These are phyloP conservation scores for Podaxis carcinomalis DNA, from an alignment of 768 basidiomycete species.

Conservation along the genomic window DNA sequence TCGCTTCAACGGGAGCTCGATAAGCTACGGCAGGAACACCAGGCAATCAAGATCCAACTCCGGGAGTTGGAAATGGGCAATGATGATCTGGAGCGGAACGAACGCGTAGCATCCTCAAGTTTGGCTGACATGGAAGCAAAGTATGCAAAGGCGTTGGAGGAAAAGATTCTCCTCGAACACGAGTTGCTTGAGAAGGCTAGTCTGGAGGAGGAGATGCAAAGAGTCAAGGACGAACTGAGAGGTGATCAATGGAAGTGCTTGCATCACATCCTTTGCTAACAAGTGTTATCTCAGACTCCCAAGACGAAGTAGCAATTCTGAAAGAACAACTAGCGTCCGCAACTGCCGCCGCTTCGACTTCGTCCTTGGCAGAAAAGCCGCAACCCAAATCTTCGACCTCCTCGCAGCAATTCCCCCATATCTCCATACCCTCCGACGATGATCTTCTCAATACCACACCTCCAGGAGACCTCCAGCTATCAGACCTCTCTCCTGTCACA, in stretches of 20 bases:
- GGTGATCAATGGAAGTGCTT: constrained; percentile 44
- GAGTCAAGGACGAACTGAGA: constrained; percentile 89
- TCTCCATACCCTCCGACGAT: constrained; percentile 41
- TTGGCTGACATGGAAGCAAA: constrained; percentile 82
- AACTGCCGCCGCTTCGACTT: constrained; percentile 9
- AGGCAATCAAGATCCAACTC: constrained; percentile 65
- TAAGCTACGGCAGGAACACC: constrained; percentile 69
- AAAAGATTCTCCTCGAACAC: constrained; percentile 96
- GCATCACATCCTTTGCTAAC: constrained; percentile 11
- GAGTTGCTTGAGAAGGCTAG: constrained; percentile 89
- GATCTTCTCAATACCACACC: constrained; percentile 55
- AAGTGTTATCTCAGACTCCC: constrained; percentile 56
- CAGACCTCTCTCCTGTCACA: constrained; percentile 47
- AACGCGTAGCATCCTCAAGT: constrained; percentile 81
- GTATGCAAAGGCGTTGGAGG: constrained; percentile 88
- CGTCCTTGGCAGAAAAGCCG: constrained; percentile 13
- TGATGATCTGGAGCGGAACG: constrained; percentile 94
- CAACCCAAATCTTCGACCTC: constrained; percentile 23
- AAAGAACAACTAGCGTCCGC: constrained; percentile 58
- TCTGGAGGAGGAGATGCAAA: constrained; percentile 86
- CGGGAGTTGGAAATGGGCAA: constrained; percentile 96
- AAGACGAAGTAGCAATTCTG: constrained; percentile 78
- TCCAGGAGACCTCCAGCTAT: constrained; percentile 56
- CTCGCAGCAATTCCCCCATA: constrained; percentile 23
- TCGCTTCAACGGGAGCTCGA: constrained; percentile 93